Base-by-base conservation (phyloP, 495 filamentous ascomycete species). In the Trichoderma parareesei region DNA sequence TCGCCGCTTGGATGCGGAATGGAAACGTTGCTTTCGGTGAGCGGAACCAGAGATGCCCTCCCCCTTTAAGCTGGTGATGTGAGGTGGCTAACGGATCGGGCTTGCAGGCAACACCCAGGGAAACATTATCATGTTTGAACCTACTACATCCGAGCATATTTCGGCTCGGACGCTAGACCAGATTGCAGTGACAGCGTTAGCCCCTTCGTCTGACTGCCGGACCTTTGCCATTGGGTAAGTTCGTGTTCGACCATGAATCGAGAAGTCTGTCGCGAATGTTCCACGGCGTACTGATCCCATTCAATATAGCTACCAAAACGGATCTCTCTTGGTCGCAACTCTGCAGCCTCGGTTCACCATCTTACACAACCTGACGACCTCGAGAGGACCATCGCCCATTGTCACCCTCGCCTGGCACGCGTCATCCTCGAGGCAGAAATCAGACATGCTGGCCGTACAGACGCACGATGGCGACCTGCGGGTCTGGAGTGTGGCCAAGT, bases 401-500 rank as follows among this genome's bases (percentile, higher is more conserved):
- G 84, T 90, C 33, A 88, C 86, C n/a, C 79, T 99, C 37, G 86
- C 92, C 68, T 99, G 94, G 94, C 94, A 99, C 80, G 91, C 92
- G 40, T 98, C 94, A 1, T 98, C 94, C 3, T 90, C 95, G 2
- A 91, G 92, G 64, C 93, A 97, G 73, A 98, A 97, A 74, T 96
- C 94, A 11, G 95, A 98, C 71, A 99, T 99, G 94, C 75, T 99
- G 71, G 93, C 93, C 37, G 89, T 90, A 5, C 94, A 97, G 75
- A 93, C 91, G 3, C 81, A 87, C 61, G 92, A 97, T 74, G 94
- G 94, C 14, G 94, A 99, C 71, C 79, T 98, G 33, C 86, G 92
- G 67, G 93, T 98, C 18, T 99, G 94, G 95, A 99, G 94, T 69
- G 87, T 99, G 62, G 86, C 94, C 16, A 98, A 98, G 73, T 85